Percentiles rank a stretch among this genome's conserved stretches.
phyloP scores from a whole-genome alignment of 306 rosid species.

The Gastrolobium villosum region DNA sequence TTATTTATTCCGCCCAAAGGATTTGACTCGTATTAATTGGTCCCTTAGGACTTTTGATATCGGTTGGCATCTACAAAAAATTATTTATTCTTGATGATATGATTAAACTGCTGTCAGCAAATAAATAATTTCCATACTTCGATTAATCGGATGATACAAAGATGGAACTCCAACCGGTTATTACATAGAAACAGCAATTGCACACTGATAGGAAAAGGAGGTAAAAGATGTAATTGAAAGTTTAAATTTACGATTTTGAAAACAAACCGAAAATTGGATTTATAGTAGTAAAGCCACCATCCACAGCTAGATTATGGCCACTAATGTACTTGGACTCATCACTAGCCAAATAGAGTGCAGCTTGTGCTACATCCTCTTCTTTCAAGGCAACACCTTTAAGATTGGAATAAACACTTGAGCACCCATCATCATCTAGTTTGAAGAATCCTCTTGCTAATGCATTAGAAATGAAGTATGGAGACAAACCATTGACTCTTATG shows the following conservation, averaged over 20 bases:
- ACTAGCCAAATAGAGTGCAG: slow-evolving; percentile 49
- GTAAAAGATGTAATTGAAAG: background rate
- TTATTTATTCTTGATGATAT: too few species aligned
- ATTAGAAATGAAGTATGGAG: slow-evolving; percentile 41
- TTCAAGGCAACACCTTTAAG: slow-evolving; percentile 43
- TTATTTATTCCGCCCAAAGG: too few species aligned
- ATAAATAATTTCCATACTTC: too few species aligned
- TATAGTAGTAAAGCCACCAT: slow-evolving; percentile 51
- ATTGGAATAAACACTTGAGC: slow-evolving; percentile 36
- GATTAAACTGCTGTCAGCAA: too few species aligned
- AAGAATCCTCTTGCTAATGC: slow-evolving; percentile 1
- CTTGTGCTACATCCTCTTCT: slow-evolving; percentile 47
- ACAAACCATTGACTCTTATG: slow-evolving; percentile 47
- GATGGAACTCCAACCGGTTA: background rate
- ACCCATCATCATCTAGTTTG: slow-evolving; percentile 43
- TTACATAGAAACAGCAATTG: background rate
- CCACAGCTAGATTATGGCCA: slow-evolving; percentile 48
- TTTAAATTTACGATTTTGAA: slow-evolving; percentile 23
- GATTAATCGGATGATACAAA: too few species aligned
- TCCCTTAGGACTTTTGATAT: too few species aligned
- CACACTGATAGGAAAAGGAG: background rate
- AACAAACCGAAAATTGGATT: slow-evolving; percentile 48
- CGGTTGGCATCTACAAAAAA: too few species aligned
- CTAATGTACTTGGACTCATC: slow-evolving; percentile 52
- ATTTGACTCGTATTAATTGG: too few species aligned